Base-by-base conservation (phyloP, 1,139 yeast species). In the Kodamaea derodonti region DNA sequence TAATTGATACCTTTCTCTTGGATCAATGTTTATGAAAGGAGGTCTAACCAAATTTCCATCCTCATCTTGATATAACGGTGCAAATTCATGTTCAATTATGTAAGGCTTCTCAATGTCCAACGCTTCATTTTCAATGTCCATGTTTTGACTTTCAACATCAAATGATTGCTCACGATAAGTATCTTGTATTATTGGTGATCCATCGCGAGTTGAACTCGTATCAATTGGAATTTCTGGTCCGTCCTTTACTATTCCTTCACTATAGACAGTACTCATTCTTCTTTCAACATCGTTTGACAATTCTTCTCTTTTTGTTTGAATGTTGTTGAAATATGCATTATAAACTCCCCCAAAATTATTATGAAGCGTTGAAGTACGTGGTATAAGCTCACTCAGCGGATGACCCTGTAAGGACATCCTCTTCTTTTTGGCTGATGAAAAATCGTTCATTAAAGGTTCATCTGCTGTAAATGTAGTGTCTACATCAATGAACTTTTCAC, bases 21-120 rank as follows among this genome's bases (percentile, higher is more conserved):
- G 75, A 36, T 68, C 73, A 32, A 69, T 54, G 34, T 65, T 66
- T 24, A 69, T 67, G 43, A 68, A 65, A n/a, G 75, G 73, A 0
- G 75, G 75, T 33, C 75, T 54, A 2, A 62, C 68, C 32, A 65
- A 46, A 37, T 65, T 61, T 2, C 74, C 73, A 1, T 58, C 55
- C 3, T 52, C 55, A 39, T 69, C 74, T 16, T 48, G 48, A 40
- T 65, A 65, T 27, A 62, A 42, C 1, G 66, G 60, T 1, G 65
- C 63, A 45, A 58, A 58, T 25, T 60, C 65, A 25, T 53, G 56
- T 29, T 58, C 62, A 12, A 52, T 41, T 12, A 48, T 33, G 12
- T 41, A 30, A 2, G 42, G 42, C 12, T 26, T 14, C n/a, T 36
- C 35, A 11, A 16, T 34, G n/a, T 35, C 33, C 8, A 30, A 14